A percentile compares a stretch with the other conserved stretches of the same genome.
phyloP scores from a whole-genome alignment of 108 stramenopile genomes.

The Skeletonema potamos region DNA sequence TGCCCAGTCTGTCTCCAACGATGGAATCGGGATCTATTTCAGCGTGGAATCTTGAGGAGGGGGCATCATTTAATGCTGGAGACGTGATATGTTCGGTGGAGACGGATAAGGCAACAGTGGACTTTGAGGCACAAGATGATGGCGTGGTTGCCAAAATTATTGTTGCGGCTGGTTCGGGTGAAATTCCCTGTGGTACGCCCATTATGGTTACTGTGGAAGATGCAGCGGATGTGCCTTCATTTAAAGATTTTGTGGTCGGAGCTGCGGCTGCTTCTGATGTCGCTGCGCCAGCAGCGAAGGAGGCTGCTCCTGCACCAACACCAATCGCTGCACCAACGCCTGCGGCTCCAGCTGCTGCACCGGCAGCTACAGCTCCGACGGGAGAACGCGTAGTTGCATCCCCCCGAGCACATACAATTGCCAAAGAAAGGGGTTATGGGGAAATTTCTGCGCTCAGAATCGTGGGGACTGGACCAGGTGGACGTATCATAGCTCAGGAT shows the following conservation, averaged over 20 bases:
- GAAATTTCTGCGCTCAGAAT: slow-evolving; percentile 66
- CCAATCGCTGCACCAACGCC: slow-evolving; percentile 52
- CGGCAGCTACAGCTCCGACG: slow-evolving; percentile 41
- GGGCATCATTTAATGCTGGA: slow-evolving; percentile 85
- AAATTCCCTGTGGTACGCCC: slow-evolving; percentile 88
- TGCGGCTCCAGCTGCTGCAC: slow-evolving; percentile 28
- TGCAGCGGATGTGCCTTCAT: slow-evolving; percentile 80
- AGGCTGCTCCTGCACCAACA: slow-evolving; percentile 40
- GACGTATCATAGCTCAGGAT: slow-evolving; percentile 94
- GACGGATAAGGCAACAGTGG: slow-evolving; percentile 98
- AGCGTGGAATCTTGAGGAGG: slow-evolving; percentile 83
- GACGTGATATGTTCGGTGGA: slow-evolving; percentile 93
- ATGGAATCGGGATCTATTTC: slow-evolving; percentile 93
- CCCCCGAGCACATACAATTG: slow-evolving; percentile 87
- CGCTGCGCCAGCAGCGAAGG: slow-evolving; percentile 35
- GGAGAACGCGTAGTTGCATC: slow-evolving; percentile 88
- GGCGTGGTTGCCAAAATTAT: slow-evolving; percentile 95
- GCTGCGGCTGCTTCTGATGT: slow-evolving; percentile 37
- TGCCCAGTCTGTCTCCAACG: slow-evolving; percentile 95
- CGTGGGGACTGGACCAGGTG: slow-evolving; percentile 91
- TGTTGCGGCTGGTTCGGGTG: slow-evolving; percentile 63
- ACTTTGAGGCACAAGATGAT: slow-evolving; percentile 98
- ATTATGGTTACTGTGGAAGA: slow-evolving; percentile 94
- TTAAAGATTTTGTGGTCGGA: slow-evolving; percentile 81
- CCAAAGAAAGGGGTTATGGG: slow-evolving; percentile 79